A percentile compares a stretch with the other conserved stretches of the same genome.
Conservation (phyloP, 495 filamentous ascomycete genomes). For the Lentithecium fluviatile region DNA sequence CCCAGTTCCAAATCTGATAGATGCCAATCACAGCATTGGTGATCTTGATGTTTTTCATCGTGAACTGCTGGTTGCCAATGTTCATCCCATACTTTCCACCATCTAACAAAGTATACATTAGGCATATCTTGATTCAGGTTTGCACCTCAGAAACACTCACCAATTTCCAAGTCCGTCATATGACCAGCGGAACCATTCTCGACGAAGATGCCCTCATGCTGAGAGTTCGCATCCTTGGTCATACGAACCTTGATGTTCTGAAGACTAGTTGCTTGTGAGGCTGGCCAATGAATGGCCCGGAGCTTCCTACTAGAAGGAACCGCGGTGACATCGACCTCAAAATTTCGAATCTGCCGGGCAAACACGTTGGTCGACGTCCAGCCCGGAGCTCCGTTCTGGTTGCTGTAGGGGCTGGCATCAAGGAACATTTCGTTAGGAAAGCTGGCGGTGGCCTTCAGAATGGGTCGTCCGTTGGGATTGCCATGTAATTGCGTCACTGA, state of each 20-base stretch:
- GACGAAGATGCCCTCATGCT: slow-evolving; percentile 44
- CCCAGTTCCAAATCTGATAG: slow-evolving; percentile 66
- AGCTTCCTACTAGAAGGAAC: slow-evolving; percentile 22
- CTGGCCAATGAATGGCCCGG: slow-evolving; percentile 48
- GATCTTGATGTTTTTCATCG: slow-evolving; percentile 85
- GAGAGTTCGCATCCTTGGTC: slow-evolving; percentile 29
- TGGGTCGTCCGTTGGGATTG: slow-evolving; percentile 41
- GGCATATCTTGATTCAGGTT: no score
- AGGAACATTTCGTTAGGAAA: slow-evolving; percentile 43
- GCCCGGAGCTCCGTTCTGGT: slow-evolving; percentile 40
- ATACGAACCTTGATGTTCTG: slow-evolving; percentile 47
- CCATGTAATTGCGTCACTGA: slow-evolving; percentile 44
- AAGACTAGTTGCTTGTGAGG: slow-evolving; percentile 48
- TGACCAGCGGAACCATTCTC: slow-evolving; percentile 70
- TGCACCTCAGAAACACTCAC: no score
- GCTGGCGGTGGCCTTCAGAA: slow-evolving; percentile 42
- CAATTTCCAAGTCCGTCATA: slow-evolving; percentile 82
- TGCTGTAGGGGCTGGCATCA: slow-evolving; percentile 44
- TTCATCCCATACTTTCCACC: slow-evolving; percentile 83
- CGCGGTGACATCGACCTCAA: slow-evolving; percentile 44
- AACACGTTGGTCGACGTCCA: slow-evolving; percentile 43
- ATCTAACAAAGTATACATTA: no score
- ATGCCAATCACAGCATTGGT: slow-evolving; percentile 87
- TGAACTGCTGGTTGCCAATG: slow-evolving; percentile 94
- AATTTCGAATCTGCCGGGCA: slow-evolving; percentile 48